Evolutionary conservation across 805 yeast species (phyloP), one percentile per base, ranked within the genome.

Genomic region (Metschnikowia borealis): DNA sequence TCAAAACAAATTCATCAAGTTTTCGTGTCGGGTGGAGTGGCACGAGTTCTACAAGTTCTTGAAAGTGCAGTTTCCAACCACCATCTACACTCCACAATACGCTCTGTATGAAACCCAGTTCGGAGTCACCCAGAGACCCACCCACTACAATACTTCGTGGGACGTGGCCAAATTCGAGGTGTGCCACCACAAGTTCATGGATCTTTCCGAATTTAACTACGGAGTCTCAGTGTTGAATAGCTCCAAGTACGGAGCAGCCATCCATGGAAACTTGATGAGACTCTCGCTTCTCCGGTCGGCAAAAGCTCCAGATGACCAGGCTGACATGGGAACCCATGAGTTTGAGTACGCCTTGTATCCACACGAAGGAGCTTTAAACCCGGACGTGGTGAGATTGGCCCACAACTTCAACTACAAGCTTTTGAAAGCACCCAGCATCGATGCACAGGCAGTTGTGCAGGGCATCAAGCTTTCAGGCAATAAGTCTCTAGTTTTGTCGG

Each of bases 101-200:
- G 98, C 97, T 1, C 81, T 83, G 50, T 94, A 89, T 66, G 99
- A 92, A 67, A 90, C 97, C 2, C 96, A 91, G 66, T 92, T 88
- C 68, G 99, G 99, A 48, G 69, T 87, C 42, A 92, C 96, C 5
- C 83, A 80, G 61, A 81, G 98, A 57, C 96, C 98, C 44, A 92
- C 98, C 0, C 97, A 92, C 68, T 92, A 76, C 71, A 94, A 92
- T 65, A 92, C 99, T 0, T 74, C 89, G 0, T 92, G 98, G 98
- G 99, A 92, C 62, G 85, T 86, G 33, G 98, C 98, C 51, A 91
- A 90, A 66, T 92, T 92, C 67, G 99, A 92, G 69, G 96, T 90
- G 10, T 88, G 96, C 62, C 89, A 87, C 62, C 99, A 94, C 67
- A 88, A 88, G 63, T 92, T 89, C 70, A 92, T 95, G 59, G 99